Percentiles rank a stretch among this genome's conserved stretches.
Evolutionary conservation across 352 stramenopile genomes (phyloP).

Genomic region (Elongisporangium prolatum): DNA sequence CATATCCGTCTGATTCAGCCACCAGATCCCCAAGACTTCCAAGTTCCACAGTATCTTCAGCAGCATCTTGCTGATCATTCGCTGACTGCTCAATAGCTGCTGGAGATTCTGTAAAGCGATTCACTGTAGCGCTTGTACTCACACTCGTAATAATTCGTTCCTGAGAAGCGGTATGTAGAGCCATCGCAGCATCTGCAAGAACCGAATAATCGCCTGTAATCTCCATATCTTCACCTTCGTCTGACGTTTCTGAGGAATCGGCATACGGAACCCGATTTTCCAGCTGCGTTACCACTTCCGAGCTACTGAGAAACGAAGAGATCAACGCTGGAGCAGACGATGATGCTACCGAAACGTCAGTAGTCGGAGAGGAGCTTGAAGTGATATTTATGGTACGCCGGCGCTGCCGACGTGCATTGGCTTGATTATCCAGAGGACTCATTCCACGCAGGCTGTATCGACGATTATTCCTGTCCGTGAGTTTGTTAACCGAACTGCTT

Average conservation of each 20-base stretch:
- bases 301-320: slow-evolving; percentile 43
- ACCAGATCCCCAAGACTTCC: slow-evolving; percentile 56
- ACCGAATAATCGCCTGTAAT: slow-evolving; percentile 78
- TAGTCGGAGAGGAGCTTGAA: slow-evolving; percentile 5
- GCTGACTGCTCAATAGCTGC: background rate
- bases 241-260: slow-evolving; percentile 74
- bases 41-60: slow-evolving; percentile 55
- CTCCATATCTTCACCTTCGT: slow-evolving; percentile 83
- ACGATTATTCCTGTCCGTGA: slow-evolving; percentile 29
- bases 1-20: slow-evolving; percentile 44
- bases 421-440: slow-evolving; percentile 73
- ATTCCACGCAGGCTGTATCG: slow-evolving; percentile 67
- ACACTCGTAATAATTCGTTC: background rate
- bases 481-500: slow-evolving; percentile 22
- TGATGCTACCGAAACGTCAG: slow-evolving; percentile 1
- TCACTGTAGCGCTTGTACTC: background rate
- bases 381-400: slow-evolving; percentile 37
- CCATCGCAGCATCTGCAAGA: background rate
- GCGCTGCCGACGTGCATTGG: slow-evolving; percentile 43
- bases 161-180: background rate
- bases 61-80: background rate
- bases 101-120: background rate
- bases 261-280: slow-evolving; percentile 43
- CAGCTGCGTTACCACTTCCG: slow-evolving; percentile 6
- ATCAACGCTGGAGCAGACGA: slow-evolving; percentile 14